Conservation (phyloP, 75 land plant species). For the Cupressus sempervirens region DNA sequence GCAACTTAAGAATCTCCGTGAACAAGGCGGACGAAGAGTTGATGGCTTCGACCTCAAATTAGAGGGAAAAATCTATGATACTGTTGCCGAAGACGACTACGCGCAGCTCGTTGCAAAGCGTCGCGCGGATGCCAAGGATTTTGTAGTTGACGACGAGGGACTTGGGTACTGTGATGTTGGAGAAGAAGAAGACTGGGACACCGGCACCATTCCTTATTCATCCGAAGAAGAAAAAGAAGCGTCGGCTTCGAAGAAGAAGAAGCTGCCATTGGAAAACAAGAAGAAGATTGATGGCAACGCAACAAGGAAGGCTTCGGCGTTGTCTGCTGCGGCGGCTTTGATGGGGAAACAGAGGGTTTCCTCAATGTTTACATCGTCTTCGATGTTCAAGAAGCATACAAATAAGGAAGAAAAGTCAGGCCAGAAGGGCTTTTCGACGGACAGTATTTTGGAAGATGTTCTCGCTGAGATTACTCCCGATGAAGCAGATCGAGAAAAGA, state of each 20-base stretch:
- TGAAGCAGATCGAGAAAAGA: constrained; percentile 63
- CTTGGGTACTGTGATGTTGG: constrained; percentile 83
- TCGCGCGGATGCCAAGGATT: constrained; percentile 39
- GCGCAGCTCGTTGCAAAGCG: constrained; percentile 68
- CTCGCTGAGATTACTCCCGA: constrained; percentile 74
- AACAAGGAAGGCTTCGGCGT: constrained; percentile 27
- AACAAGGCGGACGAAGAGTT: constrained; percentile 56
- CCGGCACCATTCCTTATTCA: constrained; percentile 16
- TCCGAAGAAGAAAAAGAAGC: constrained; percentile 26
- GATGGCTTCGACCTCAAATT: constrained; percentile 59
- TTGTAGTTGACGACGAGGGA: constrained; percentile 81
- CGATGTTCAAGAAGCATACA: constrained; percentile 71
- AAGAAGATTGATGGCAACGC: constrained; percentile 13
- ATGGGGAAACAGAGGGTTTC: constrained; percentile 79
- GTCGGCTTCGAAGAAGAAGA: constrained; percentile 27
- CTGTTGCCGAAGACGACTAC: constrained; percentile 80
- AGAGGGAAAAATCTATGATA: constrained; percentile 86
- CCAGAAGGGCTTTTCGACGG: constrained; percentile 22
- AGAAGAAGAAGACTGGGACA: constrained; percentile 89
- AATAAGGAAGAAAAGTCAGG: constrained; percentile 32
- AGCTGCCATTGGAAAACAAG: constrained; percentile 20
- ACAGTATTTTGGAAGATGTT: constrained; percentile 82
- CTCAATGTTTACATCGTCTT: neutral
- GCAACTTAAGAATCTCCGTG: constrained; percentile 56
- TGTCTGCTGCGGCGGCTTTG: constrained; percentile 73